Conservation (phyloP, 805 yeast species). For the Lipomyces anomalus region DNA sequence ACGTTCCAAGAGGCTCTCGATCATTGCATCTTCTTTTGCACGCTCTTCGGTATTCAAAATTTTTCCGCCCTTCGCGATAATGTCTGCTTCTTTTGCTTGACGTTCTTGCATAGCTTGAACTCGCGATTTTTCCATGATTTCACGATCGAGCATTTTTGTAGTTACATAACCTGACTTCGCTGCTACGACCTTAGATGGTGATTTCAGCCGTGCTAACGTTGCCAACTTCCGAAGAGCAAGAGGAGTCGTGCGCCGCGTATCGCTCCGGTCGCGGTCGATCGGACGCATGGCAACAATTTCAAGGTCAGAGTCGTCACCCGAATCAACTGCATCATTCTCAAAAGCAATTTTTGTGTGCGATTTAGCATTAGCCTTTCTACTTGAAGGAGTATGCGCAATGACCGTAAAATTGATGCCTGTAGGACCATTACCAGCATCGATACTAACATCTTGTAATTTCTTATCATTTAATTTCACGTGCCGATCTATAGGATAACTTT, state of each 20-base stretch:
- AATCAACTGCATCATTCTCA: no score
- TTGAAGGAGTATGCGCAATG: neutral
- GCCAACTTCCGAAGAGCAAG: conserved; percentile 7
- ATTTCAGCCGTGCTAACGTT: neutral
- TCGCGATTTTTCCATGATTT: conserved; percentile 2
- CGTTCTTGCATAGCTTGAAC: conserved; percentile 13
- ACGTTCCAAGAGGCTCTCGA: conserved; percentile 17
- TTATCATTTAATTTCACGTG: neutral
- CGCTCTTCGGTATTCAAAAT: conserved; percentile 11
- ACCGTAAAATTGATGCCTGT: neutral
- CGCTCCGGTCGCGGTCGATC: conserved; percentile 2
- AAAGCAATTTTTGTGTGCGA: no score
- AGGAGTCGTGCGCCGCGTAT: neutral
- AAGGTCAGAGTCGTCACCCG: conserved; percentile 6
- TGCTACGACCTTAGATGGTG: neutral
- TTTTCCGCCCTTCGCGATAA: conserved; percentile 9
- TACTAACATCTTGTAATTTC: neutral
- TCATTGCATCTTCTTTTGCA: conserved; percentile 16
- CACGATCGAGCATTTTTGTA: conserved; percentile 5
- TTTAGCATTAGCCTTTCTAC: no score
- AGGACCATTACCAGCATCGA: conserved; percentile 1
- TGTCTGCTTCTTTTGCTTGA: conserved; percentile 4
- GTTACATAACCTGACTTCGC: conserved; percentile 8
- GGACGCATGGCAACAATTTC: conserved; percentile 7
- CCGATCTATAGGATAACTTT: neutral